A percentile compares a stretch with the other conserved stretches of the same genome.
These are phyloP conservation scores for Kernera saxatilis DNA, from an alignment of 345 rosid genomes.

Conservation along the genomic window DNA sequence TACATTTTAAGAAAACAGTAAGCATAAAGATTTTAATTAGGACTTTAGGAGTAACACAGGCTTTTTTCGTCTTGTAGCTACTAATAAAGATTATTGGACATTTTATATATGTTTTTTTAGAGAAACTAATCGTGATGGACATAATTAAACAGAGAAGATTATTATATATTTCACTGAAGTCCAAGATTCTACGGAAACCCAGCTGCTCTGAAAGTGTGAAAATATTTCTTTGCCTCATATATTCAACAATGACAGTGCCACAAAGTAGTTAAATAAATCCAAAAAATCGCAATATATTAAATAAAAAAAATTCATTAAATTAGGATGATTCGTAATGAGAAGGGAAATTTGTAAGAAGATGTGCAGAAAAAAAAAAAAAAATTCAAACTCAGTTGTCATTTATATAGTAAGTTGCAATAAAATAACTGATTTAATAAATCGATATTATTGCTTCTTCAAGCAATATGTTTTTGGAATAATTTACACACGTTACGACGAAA, in stretches of 20 bases:
- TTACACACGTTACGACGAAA: neutral
- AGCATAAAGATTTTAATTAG: neutral
- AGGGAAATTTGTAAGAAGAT: neutral
- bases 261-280: neutral
- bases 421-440: neutral
- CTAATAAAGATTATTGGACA: neutral
- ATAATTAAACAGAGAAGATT: neutral
- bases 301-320: too few species aligned
- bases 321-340: neutral
- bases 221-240: neutral
- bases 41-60: neutral
- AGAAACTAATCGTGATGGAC: neutral
- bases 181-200: neutral
- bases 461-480: neutral
- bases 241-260: neutral
- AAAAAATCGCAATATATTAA: too few species aligned
- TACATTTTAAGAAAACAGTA: too few species aligned
- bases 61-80: neutral
- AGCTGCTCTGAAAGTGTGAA: neutral
- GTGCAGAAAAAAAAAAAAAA: neutral
- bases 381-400: constrained; percentile 2
- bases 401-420: neutral
- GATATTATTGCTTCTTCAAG: neutral
- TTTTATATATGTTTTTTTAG: neutral
- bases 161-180: neutral